Conservation (phyloP, 139 green algal genomes). For the Picochlorum sp. region DNA sequence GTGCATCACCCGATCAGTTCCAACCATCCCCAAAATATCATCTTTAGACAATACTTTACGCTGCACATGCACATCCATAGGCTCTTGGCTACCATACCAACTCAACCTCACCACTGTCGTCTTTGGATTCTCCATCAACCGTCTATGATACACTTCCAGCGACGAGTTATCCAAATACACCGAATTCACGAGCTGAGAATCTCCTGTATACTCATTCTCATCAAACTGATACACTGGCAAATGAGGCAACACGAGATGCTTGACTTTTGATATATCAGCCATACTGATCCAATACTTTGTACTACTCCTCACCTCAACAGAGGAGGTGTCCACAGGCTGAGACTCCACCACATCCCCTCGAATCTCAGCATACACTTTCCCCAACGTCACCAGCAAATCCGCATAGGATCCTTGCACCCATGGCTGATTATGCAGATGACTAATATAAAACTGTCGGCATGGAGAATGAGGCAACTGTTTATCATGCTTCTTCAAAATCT, state of each 20-base stretch:
- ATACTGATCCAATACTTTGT: conserved; percentile 93
- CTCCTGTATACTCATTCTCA: conserved; percentile 13
- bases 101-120: conserved; percentile 77
- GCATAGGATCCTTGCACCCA: conserved; percentile 87
- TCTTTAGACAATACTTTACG: conserved; percentile 69
- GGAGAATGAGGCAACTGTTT: conserved; percentile 78
- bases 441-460: conserved; percentile 85
- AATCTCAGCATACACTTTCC: conserved; percentile 72
- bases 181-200: conserved; percentile 81
- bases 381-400: conserved; percentile 78
- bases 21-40: no score
- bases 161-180: conserved; percentile 85
- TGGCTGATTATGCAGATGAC: conserved; percentile 82
- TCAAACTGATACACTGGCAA: conserved; percentile 84
- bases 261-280: conserved; percentile 76
- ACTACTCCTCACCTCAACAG: conserved; percentile 75
- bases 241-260: conserved; percentile 80
- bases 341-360: conserved; percentile 55
- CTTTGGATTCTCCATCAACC: conserved; percentile 84
- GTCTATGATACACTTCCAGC: conserved; percentile 88
- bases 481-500: conserved; percentile 98
- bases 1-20: no score
- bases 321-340: conserved; percentile 18
- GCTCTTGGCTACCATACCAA: conserved; percentile 76
- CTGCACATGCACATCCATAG: conserved; percentile 69